Base-by-base conservation (phyloP, 164 flowering plant genomes). In the Vitis riparia region DNA sequence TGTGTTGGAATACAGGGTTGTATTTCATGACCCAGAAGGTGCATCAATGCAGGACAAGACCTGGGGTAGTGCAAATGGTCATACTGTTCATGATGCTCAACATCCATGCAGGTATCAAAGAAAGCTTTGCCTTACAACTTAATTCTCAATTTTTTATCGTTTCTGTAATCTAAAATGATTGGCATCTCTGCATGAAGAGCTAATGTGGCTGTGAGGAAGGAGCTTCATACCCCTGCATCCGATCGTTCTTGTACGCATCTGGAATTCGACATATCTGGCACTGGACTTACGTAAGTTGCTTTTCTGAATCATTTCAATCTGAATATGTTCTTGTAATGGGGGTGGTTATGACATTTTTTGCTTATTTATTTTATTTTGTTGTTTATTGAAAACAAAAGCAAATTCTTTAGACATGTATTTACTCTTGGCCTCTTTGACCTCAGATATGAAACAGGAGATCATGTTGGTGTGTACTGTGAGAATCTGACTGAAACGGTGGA, bases 371-470 rank as follows among this genome's bases (percentile, higher is more conserved):
- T 15, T 19, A 14, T 52, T 27, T 32, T 44, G 16, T 63, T 68
- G 9, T 19, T 6, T 47, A 17, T 19, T 19, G 6, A 16, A 49
- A 49, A 49, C n/a, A 11, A 48, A 23, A 27, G 51, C 32, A 3
- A 13, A 66, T 7, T 50, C 49, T 32, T 66, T 23, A 23, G 16
- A 13, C 15, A 17, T 63, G 32, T 11, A 62, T n/a, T 19, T 37
- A 13, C 59, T 53, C 64, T 17, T 59, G 13, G 27, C 23, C 19
- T 58, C 10, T 30, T 53, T 63, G 66, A 74, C 48, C 52, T 77
- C 87, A 96, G 99, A 65, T 96, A 96, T 79, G 99, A 90, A 76
- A 93, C 98, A 6, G 99, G 99, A 50, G 99, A 96, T 72, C 99
- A 96, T 78, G 98, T 96, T 75, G 99, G 98, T 78, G 99, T 96